Conservation (phyloP, 345 rosid species). For the Bretschneidera sinensis region DNA sequence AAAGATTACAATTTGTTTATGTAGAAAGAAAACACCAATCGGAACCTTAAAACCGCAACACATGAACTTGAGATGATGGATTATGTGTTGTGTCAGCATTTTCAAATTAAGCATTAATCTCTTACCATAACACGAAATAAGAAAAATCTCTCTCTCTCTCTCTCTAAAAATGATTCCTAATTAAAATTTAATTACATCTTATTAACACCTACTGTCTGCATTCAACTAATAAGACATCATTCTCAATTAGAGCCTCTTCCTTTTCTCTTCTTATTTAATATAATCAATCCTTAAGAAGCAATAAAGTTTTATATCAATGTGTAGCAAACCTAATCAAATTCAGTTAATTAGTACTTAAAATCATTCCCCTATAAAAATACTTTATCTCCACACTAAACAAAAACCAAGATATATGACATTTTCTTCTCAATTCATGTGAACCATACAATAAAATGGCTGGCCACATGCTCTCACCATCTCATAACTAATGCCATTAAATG, state of each 20-base stretch:
- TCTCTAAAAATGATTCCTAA: too few relatives aligned
- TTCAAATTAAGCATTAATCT: too few relatives aligned
- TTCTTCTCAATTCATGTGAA: not conserved
- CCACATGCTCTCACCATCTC: too few relatives aligned
- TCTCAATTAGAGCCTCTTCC: not conserved
- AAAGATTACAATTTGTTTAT: too few relatives aligned
- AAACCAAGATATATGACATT: not conserved
- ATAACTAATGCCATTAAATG: not conserved
- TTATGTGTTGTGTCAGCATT: too few relatives aligned
- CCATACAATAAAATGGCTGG: too few relatives aligned
- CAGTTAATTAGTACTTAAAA: too few relatives aligned
- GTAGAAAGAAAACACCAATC: too few relatives aligned
- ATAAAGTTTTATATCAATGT: constrained; percentile 15
- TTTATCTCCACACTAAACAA: constrained; percentile 7
- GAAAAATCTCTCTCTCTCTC: not conserved
- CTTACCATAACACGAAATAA: too few relatives aligned
- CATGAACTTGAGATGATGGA: too few relatives aligned
- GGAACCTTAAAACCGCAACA: too few relatives aligned
- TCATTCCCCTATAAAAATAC: not conserved
- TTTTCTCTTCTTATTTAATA: constrained; percentile 1
- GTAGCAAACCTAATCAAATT: not conserved
- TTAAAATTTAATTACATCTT: constrained; percentile 9
- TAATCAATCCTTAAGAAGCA: not conserved
- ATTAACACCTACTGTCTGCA: constrained; percentile 2
- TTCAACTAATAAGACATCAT: constrained; percentile 18